Conservation (phyloP, 169 alveolate genomes). For the Cryptosporidium parvum region DNA sequence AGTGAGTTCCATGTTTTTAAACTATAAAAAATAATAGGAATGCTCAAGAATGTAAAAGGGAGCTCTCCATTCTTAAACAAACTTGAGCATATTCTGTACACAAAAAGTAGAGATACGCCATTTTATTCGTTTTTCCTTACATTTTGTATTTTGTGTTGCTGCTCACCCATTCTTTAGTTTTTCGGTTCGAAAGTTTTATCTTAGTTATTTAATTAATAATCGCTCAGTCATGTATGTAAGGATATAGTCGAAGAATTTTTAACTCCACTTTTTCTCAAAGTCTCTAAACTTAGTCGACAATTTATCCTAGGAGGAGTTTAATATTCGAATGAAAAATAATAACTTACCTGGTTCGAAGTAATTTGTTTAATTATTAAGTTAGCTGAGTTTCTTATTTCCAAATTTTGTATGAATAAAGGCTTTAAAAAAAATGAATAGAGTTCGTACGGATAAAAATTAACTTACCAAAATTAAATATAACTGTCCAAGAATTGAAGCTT, state of each 20-base stretch:
- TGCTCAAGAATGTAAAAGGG: not conserved
- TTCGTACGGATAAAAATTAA: not conserved
- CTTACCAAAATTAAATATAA: conserved; percentile 39
- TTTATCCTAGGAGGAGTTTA: not conserved
- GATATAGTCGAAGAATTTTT: not conserved
- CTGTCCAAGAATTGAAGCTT: conserved; percentile 24
- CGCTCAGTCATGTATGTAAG: not conserved
- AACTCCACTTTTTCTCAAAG: conserved; percentile 29
- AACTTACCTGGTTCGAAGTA: conserved; percentile 37
- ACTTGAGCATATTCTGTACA: not conserved
- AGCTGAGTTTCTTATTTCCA: conserved; percentile 50
- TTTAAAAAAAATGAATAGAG: not conserved
- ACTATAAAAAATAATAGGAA: conserved; percentile 12
- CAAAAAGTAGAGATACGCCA: not conserved
- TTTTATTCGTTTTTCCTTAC: not conserved
- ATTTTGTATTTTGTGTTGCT: not conserved
- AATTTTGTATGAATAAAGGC: conserved; percentile 69
- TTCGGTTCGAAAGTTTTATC: not conserved
- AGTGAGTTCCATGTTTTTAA: not conserved
- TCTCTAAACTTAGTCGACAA: not conserved
- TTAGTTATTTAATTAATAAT: not conserved
- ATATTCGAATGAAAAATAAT: not conserved
- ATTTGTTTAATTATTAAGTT: conserved; percentile 29
- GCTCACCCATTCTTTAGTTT: conserved; percentile 9
- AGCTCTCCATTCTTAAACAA: not conserved